These are phyloP conservation scores for Hydrangea macrophylla DNA, from an alignment of 148 eudicot species.

Conservation along the genomic window DNA sequence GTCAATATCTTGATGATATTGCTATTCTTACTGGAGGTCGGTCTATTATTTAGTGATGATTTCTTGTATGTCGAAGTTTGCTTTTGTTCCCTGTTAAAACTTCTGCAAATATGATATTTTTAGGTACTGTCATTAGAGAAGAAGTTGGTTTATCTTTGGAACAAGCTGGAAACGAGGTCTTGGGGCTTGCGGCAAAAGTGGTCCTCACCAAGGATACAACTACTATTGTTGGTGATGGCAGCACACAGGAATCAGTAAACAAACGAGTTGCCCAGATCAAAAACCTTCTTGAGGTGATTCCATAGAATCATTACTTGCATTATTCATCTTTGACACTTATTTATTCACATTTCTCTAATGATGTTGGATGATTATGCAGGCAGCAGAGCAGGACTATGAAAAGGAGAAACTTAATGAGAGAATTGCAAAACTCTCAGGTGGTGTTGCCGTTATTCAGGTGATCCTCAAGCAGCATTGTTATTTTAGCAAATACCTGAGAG, in stretches of 20 bases:
- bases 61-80: constrained; percentile 1
- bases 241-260: constrained; percentile 53
- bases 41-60: not conserved
- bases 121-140: constrained; percentile 62
- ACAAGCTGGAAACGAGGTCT: constrained; percentile 44
- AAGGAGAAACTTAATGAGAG: constrained; percentile 64
- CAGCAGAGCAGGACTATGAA: constrained; percentile 59
- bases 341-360: not conserved
- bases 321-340: not conserved
- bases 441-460: constrained; percentile 79
- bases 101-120: not conserved
- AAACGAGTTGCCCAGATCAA: constrained; percentile 49
- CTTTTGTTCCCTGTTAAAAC: not conserved
- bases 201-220: constrained; percentile 52
- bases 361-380: constrained; percentile 30
- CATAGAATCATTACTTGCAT: not conserved
- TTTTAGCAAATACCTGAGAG: not conserved
- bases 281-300: constrained; percentile 47
- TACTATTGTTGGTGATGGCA: constrained; percentile 64
- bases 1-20: constrained; percentile 70
- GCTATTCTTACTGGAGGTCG: constrained; percentile 69
- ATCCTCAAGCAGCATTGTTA: constrained; percentile 1
- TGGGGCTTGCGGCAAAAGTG: constrained; percentile 54
- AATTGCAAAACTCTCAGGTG: constrained; percentile 77
- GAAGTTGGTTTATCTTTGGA: constrained; percentile 60